Conservation (phyloP, 176 grass and related monocot species). For the Oryza punctata region DNA sequence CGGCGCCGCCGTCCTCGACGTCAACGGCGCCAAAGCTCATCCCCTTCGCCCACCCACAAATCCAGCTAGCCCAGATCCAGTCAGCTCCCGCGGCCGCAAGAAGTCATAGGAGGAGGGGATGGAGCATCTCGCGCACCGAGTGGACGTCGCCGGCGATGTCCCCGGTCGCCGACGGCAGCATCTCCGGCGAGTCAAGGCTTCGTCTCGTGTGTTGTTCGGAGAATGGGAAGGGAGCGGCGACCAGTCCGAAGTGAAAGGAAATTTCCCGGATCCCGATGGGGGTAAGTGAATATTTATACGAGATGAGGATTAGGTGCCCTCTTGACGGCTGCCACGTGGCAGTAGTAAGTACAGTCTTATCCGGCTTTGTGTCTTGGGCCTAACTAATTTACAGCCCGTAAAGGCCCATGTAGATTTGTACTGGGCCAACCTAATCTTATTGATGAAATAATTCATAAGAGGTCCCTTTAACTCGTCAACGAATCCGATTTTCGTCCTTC, state of each 20-base stretch:
- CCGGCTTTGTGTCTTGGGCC: neutral
- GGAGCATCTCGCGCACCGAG: conserved; percentile 42
- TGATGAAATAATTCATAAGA: no score
- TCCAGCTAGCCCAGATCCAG: neutral
- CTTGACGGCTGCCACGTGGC: neutral
- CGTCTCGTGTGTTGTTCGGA: neutral
- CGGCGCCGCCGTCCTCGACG: conserved; percentile 2
- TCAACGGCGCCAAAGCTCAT: conserved; percentile 58
- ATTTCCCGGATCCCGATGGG: neutral
- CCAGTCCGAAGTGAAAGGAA: neutral
- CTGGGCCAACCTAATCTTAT: no score
- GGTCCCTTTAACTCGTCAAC: no score
- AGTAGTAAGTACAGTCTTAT: neutral
- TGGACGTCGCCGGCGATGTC: conserved; percentile 13
- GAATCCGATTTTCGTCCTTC: no score
- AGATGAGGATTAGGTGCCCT: neutral
- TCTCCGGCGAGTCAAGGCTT: conserved; percentile 22
- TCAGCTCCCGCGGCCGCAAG: neutral
- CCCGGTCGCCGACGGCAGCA: conserved; percentile 20
- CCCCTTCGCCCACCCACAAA: neutral
- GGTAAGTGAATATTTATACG: conserved; percentile 8
- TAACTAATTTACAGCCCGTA: neutral
- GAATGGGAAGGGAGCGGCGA: neutral
- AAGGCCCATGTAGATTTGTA: neutral
- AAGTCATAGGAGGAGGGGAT: conserved; percentile 27